Evolutionary conservation across 2,329 filamentous ascomycete species (phyloP), one percentile per base, ranked within the genome.

Genomic region (Corniculantispora saksenae): DNA sequence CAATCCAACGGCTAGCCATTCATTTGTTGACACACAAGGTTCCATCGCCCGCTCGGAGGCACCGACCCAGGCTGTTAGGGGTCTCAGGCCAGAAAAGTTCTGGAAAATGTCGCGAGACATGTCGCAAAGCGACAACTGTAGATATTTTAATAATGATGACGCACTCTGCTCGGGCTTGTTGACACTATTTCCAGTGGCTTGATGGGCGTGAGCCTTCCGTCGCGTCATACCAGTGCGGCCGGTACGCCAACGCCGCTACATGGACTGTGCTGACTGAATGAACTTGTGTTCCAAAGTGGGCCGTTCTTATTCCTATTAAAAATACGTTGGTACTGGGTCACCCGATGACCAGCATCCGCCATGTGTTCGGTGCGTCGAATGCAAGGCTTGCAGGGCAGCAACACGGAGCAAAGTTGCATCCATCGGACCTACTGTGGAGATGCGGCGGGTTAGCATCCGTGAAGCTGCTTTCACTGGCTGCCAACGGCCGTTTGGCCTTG

Each of bases 401-500:
- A 23, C 48, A 13, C 25, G 48, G 48, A 53, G 47, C 48, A 53
- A 61, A 61, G 38, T 47, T 54, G 48, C 23, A 61, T 51, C 40
- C 61, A 64, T 64, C 62, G 62, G 62, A 64, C 62, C 62, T 59
- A 25, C 62, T 64, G 62, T 64, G 62, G 62, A 55, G 55, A 43
- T 56, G 45, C 45, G 51, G 53, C 51, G 17, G 61, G 43, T 45
- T 40, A 32, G 29, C 40, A 48, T 50, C 43, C 35, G 51, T 63
- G 38, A 35, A 56, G 60, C 35, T 54, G 35, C 10, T 25, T 32
- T 15, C 50, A 27, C 40, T 51, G 40, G 53, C 56, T 66, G 63
- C 51, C 66, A 66, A 69, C 68, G 68, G 68, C 65, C 59, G 61
- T 50, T 23, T 43, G 38, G n/a, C 38, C 38, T 43, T 43, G 38